Evolutionary conservation across 352 stramenopile genomes (phyloP), one percentile per base, ranked within the genome.

Genomic region (Phytophthora brassicae): DNA sequence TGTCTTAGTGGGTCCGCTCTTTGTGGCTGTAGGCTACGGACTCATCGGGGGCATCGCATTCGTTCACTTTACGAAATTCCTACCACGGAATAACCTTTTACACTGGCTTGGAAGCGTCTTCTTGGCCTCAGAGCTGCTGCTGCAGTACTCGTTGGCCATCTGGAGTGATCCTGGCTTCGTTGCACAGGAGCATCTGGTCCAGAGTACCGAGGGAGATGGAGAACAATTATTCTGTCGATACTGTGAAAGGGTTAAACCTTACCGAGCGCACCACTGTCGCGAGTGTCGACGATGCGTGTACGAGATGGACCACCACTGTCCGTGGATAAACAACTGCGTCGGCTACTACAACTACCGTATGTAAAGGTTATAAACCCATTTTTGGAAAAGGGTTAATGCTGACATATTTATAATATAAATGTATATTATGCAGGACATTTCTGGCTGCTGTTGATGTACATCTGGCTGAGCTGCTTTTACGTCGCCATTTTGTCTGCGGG

Each of bases 251-350:
- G 23, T 41, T 16, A 80, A 77, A 33, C 77, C 80, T 0, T 47
- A 33, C 11, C 64, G 73, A 20, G 77, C 78, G 20, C 78, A 90
- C 52, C 80, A 90, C 49, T 90, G 80, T 69, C 78, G 76, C 26
- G 76, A 97, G 28, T 98, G 92, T 75, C 76, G 86, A 49, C 65
- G 81, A 54, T 98, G 93, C 52, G 87, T 98, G 28, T 88, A 96
- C 58, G 95, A 97, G 73, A 98, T 99, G 94, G 97, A 99, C 75
- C 96, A 98, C 89, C 94, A 98, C 68, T 98, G 96, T 66, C 94
- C 94, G 8, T 99, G 95, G 95, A 84, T 98, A 17, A 98, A 98
- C 77, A 99, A 99, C 78, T 99, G 95, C 67, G 89, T 99, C 23
- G 97, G 95, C 33, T 95, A 97, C 66, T 82, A 90, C 60, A 99